These are phyloP conservation scores for Schizothecium vesticola DNA, from an alignment of 495 filamentous ascomycete genomes.

Conservation along the genomic window DNA sequence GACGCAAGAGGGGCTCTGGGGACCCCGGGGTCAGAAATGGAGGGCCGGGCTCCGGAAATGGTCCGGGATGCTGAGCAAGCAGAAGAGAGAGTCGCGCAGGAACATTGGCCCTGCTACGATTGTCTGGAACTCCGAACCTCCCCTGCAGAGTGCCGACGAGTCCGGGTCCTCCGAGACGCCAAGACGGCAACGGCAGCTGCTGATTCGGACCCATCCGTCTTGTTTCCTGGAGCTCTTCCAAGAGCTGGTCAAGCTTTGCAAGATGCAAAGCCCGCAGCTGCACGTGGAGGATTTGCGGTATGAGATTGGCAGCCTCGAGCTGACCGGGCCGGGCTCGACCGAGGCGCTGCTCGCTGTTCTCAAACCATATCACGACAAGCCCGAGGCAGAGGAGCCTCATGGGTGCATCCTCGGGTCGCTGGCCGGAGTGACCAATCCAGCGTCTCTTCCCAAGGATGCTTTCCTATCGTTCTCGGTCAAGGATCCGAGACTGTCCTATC, in stretches of 20 bases:
- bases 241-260: constrained; percentile 62
- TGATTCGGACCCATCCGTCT: constrained; percentile 81
- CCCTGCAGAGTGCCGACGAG: constrained; percentile 1
- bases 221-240: constrained; percentile 82
- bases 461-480: constrained; percentile 65
- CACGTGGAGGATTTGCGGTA: constrained; percentile 86
- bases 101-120: constrained; percentile 73
- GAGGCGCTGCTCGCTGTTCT: constrained; percentile 73
- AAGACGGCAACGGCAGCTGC: constrained; percentile 51
- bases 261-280: constrained; percentile 64
- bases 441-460: constrained; percentile 65
- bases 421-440: constrained; percentile 65
- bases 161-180: constrained; percentile 22
- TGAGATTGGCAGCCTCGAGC: constrained; percentile 89
- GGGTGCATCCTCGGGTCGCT: constrained; percentile 58
- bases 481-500: constrained; percentile 78
- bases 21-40: constrained; percentile 65
- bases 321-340: constrained; percentile 77
- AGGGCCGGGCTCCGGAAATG: constrained; percentile 63
- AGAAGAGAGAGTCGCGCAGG: constrained; percentile 45
- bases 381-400: constrained; percentile 37
- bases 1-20: constrained; percentile 53
- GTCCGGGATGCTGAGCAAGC: constrained; percentile 59
- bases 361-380: constrained; percentile 43
- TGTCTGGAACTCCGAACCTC: constrained; percentile 53